Base-by-base conservation (phyloP, 768 basidiomycete genomes). In the Rhodotorula taiwanensis region DNA sequence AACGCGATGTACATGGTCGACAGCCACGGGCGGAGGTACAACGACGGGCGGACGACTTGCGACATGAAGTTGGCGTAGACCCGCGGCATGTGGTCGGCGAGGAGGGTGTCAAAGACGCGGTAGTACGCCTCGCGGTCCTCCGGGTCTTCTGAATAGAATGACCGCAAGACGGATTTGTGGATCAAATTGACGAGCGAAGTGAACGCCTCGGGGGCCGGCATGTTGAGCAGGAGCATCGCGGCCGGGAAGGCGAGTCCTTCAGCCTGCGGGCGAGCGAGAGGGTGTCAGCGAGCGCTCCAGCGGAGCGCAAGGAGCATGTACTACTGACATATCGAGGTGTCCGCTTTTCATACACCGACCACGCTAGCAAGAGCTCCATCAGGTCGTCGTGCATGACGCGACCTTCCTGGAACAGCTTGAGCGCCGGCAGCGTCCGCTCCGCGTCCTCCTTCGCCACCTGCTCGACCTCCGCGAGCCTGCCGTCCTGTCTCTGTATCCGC, bases 51-150 rank as follows among this genome's bases (percentile, higher is more conserved):
- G 72, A 94, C 83, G 66, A 91, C 88, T 73, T 92, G 88, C 78
- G 90, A 88, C 75, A 90, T 92, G 66, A 94, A 89, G 91, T 73
- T 30, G 23, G 48, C 39, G 69, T 83, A 73, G 72, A 93, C 89
- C 85, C 77, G 91, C 2, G 91, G 91, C 89, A 94, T 91, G 33
- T 85, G 84, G 75, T 94, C 91, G 23, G 91, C 91, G 34, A 93
- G 80, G 28, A 93, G 75, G 1, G 91, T 93, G 73, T 93, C 91
- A 67, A 94, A 94, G 72, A 93, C 91, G 71, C 90, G 83, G 77
- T 89, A 91, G 76, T 93, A 93, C 8, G 88, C 90, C 75, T 92
- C 89, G 55, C 88, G 90, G 75, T 93, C 90, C 57, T 88, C 87
- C 71, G 83, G 84, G 1, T 84, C 75, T 18, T 78, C 50, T 28